Conservation (phyloP, 2,329 filamentous ascomycete genomes). For the Talaromyces sp. region DNA sequence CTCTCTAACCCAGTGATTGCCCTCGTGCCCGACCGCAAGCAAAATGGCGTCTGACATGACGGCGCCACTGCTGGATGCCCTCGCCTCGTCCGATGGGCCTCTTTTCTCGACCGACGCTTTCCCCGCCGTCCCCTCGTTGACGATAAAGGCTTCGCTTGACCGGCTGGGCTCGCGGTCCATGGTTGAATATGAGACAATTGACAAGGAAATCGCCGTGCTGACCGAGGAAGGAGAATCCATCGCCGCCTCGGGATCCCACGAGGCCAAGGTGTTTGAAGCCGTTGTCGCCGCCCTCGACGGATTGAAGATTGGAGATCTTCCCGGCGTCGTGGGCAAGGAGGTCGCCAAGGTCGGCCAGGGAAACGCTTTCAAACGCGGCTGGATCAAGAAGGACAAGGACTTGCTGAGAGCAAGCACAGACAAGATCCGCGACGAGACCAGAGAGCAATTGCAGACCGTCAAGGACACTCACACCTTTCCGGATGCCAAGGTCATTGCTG, state of each 20-base stretch:
- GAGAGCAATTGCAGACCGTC: slow-evolving; percentile 69
- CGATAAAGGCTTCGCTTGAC: slow-evolving; percentile 83
- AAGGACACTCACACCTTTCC: slow-evolving; percentile 63
- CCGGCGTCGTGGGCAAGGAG: slow-evolving; percentile 43
- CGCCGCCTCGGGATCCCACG: slow-evolving; percentile 71
- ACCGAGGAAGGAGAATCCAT: slow-evolving; percentile 72
- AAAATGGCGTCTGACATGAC: slow-evolving; percentile 54
- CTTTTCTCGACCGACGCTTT: slow-evolving; percentile 67
- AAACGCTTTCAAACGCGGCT: slow-evolving; percentile 78
- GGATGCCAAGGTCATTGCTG: slow-evolving; percentile 71
- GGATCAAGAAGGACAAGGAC: slow-evolving; percentile 62
- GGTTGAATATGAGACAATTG: slow-evolving; percentile 78
- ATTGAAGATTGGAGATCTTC: slow-evolving; percentile 70
- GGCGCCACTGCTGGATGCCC: slow-evolving; percentile 60
- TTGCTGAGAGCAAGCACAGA: slow-evolving; percentile 56
- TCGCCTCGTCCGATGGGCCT: slow-evolving; percentile 57
- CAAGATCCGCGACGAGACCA: slow-evolving; percentile 74
- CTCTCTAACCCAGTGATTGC: not conserved
- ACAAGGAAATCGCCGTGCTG: slow-evolving; percentile 70
- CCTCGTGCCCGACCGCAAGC: not conserved
- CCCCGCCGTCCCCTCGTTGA: slow-evolving; percentile 59
- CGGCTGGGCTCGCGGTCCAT: slow-evolving; percentile 78
- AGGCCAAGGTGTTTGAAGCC: slow-evolving; percentile 76
- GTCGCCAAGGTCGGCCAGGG: slow-evolving; percentile 71
- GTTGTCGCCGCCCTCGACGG: slow-evolving; percentile 70